Evolutionary conservation across 2,329 filamentous ascomycete species (phyloP), one percentile per base, ranked within the genome.

Genomic region (Pyrenophora seminiperda): DNA sequence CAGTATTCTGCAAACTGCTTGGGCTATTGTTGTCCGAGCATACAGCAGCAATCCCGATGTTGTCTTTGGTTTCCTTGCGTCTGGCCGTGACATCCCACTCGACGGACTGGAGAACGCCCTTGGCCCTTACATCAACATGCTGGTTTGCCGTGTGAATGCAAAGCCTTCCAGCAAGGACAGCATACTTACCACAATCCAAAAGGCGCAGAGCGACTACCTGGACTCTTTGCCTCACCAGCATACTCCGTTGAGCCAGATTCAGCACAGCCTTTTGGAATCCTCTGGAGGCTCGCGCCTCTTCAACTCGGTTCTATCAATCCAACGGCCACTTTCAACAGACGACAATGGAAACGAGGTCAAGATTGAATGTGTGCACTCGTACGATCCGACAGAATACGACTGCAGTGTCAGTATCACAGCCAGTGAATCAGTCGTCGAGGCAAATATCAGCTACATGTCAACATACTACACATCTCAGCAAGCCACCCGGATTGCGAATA

Each of bases 51-150:
- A 45, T 2, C 41, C 58, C 14, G 60, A 67, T 39, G 53, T 67
- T 7, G 43, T 63, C 5, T 65, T 69, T 24, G 65, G 62, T 10
- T 53, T 50, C 15, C 61, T 60, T 5, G 20, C 59, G 4, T 54
- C 54, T 22, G 66, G 66, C 32, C 59, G 66, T 27, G 48, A 66
- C 15, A 51, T 53, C 11, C 37, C 62, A 4, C 17, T 69, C 3
- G 33, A 39, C 2, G 53, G 51, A 4, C 41, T 63, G 9, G 49
- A 53, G 9, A 33, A 46, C 4, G 53, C 61, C 10, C 37, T 57
- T n/a, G 68, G 64, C 7, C 65, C 65, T 24, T 30, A 24, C 10
- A 39, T 45, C 18, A 37, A 39, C 22, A 45, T 37, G 32, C 24
- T 45, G 15, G 22, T 45, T 10, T 45, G 42, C 20, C 32, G 27